Base-by-base conservation (phyloP, 768 basidiomycete species). In the Cystofilobasidium ferigula region DNA sequence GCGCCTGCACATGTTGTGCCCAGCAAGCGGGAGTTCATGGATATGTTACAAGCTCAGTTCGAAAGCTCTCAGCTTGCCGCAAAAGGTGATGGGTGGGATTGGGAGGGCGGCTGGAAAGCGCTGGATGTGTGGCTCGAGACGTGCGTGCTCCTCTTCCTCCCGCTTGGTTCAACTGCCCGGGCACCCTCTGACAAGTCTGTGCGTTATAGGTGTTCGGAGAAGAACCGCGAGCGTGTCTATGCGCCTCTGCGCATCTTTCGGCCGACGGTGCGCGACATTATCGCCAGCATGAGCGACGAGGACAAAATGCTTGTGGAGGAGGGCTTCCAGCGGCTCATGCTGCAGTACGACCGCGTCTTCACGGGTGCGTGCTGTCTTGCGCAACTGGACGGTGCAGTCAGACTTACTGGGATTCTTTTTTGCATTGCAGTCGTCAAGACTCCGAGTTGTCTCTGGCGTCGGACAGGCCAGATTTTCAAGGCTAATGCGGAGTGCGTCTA, bases 401-500 rank as follows among this genome's bases (percentile, higher is more conserved):
- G n/a, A n/a, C n/a, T n/a, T n/a, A n/a, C n/a, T n/a, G n/a, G n/a
- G n/a, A 14, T 28, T 62, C 32, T 26, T 30, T 12, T 28, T n/a
- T 48, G 40, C 18, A 22, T 36, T 34, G 68, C 86, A 61, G 91
- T 89, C 0, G 97, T 99, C 86, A 92, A 90, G 38, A 91, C 98
- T 4, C 94, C 94, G 0, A 92, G 92, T 0, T 99, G 94, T 70
- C 81, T 97, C 8, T 98, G 94, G 94, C 81, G 93, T 32, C 80
- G 94, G 57, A 99, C 94, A 2, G 94, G 94, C 38, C 93, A 98
- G 78, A 98, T 98, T 69, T 98, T 97, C 80, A 98, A 98, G 76
- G 93, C 87, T 51, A 99, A 99, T 74, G 83, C 89, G 63, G 92
- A 94, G 77, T 67, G 24, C 48, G 65, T 67, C 28, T 18, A 18